A percentile compares a stretch with the other conserved stretches of the same genome.
These are phyloP conservation scores for Chamaenerion angustifolium DNA, from an alignment of 345 rosid species.

Conservation along the genomic window DNA sequence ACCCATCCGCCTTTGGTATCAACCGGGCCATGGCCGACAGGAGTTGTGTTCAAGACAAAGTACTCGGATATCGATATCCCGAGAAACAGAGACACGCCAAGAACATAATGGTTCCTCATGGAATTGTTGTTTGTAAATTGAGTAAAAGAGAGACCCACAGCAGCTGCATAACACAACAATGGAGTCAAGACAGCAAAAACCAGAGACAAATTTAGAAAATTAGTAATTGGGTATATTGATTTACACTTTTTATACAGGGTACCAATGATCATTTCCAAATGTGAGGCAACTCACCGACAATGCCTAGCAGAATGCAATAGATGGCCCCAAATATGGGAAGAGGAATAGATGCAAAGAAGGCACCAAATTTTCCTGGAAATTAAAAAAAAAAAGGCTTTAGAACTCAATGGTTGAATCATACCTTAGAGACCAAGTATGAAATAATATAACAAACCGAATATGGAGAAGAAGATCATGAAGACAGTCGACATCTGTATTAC, in stretches of 20 bases:
- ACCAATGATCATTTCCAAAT: too few relatives aligned
- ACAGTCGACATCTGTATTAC: constrained; percentile 86
- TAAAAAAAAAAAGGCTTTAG: background rate
- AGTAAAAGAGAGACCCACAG: constrained; percentile 72
- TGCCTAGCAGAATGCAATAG: constrained; percentile 78
- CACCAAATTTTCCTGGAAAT: constrained; percentile 79
- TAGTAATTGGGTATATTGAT: too few relatives aligned
- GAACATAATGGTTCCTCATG: constrained; percentile 71
- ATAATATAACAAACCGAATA: constrained; percentile 53
- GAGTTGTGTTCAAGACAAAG: constrained; percentile 32
- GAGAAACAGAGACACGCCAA: constrained; percentile 76
- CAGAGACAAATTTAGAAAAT: too few relatives aligned
- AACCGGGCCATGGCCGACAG: constrained; percentile 67
- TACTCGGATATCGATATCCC: constrained; percentile 81
- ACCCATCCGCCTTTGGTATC: constrained; percentile 78
- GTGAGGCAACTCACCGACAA: constrained; percentile 94
- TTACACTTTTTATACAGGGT: too few relatives aligned
- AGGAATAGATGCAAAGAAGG: constrained; percentile 94
- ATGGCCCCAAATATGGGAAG: constrained; percentile 81
- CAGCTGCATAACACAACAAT: constrained; percentile 29
- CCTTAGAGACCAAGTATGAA: background rate
- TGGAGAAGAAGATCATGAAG: constrained; percentile 95
- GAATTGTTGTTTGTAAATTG: constrained; percentile 80
- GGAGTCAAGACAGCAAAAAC: too few relatives aligned
- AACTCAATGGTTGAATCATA: too few relatives aligned